Conservation (phyloP, 164 flowering plant species). For the Nymphaea colorata region DNA sequence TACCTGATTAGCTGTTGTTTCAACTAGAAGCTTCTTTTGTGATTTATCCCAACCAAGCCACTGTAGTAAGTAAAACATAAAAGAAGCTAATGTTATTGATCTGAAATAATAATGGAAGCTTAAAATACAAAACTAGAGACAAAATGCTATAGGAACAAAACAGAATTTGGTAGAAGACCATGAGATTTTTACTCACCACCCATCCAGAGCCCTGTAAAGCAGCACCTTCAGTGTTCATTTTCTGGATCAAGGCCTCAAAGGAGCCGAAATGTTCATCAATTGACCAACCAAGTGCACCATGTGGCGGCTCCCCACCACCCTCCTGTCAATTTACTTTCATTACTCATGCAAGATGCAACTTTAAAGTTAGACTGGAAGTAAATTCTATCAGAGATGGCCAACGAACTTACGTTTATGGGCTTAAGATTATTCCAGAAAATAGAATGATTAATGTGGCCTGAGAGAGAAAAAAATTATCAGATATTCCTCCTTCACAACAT, state of each 20-base stretch:
- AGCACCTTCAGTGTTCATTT: conserved; percentile 85
- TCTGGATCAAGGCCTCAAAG: conserved; percentile 48
- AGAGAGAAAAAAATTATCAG: conserved; percentile 3
- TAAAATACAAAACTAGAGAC: neutral
- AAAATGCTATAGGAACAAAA: neutral
- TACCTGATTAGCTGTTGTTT: conserved; percentile 96
- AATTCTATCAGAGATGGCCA: neutral
- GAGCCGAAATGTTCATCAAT: conserved; percentile 80
- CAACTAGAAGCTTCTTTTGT: conserved; percentile 66
- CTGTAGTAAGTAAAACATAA: conserved; percentile 23
- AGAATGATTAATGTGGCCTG: conserved; percentile 96
- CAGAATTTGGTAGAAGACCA: too few species aligned
- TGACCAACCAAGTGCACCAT: conserved; percentile 65
- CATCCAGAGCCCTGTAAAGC: conserved; percentile 98
- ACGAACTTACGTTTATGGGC: conserved; percentile 52
- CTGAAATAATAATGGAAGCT: neutral
- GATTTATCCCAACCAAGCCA: conserved; percentile 92
- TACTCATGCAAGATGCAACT: neutral
- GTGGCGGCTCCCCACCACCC: conserved; percentile 95
- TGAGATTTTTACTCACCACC: conserved; percentile 57
- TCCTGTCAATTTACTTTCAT: conserved; percentile 35
- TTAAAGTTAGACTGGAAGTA: neutral
- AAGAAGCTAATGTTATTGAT: neutral
- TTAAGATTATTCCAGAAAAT: conserved; percentile 93
- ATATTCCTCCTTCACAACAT: too few species aligned